These are phyloP conservation scores for Plasmodium blacklocki DNA, from an alignment of 169 alveolate species.

Conservation along the genomic window DNA sequence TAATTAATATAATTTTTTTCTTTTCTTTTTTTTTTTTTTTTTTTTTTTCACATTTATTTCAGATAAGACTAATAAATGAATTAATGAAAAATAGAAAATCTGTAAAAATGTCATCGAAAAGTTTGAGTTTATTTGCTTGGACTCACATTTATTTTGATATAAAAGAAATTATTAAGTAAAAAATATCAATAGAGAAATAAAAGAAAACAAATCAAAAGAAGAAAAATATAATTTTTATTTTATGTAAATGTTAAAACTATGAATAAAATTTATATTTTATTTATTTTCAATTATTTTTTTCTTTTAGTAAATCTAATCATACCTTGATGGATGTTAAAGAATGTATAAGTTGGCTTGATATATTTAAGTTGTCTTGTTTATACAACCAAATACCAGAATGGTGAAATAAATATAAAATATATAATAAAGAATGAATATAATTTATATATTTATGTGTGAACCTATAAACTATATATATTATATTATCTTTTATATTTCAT, in stretches of 20 bases:
- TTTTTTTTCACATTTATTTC: not conserved
- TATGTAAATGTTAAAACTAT: not conserved
- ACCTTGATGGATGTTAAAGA: conserved; percentile 48
- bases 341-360: conserved; percentile 65
- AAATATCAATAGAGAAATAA: conserved; percentile 2
- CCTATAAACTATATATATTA: not conserved
- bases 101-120: conserved; percentile 60
- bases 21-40: not conserved
- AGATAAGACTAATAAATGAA: conserved; percentile 75
- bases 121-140: conserved; percentile 75
- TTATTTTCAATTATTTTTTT: not conserved
- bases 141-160: conserved; percentile 55
- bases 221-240: not conserved
- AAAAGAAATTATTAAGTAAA: conserved; percentile 61
- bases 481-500: too few species aligned
- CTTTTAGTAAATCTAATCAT: conserved; percentile 59
- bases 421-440: not conserved
- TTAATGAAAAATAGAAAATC: conserved; percentile 67
- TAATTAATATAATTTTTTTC: not conserved
- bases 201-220: conserved; percentile 1
- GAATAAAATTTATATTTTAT: not conserved
- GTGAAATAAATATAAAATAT: conserved; percentile 11
- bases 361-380: conserved; percentile 60
- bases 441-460: not conserved
- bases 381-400: conserved; percentile 74